Evolutionary conservation across 2,329 filamentous ascomycete genomes (phyloP).

Genomic region (Pseudocercospora vitis): DNA sequence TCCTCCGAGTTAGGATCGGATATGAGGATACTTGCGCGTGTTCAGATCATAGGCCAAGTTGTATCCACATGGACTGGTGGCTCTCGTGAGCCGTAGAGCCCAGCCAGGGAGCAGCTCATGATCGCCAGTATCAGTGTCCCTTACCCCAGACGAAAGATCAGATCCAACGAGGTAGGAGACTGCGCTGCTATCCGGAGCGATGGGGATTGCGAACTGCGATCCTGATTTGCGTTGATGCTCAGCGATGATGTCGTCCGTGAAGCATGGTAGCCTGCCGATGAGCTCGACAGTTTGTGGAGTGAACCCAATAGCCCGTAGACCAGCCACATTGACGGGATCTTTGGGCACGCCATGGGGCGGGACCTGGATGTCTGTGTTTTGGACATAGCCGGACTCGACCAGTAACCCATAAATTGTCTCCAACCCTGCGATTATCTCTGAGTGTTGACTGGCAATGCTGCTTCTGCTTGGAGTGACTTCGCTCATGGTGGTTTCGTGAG

Average conservation of each 20-base stretch:
- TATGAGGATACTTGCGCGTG: conserved; percentile 3
- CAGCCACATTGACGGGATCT: conserved; percentile 16
- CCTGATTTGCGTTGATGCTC: conserved; percentile 11
- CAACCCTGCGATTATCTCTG: conserved; percentile 16
- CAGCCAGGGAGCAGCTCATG: conserved; percentile 10
- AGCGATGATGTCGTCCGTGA: conserved; percentile 14
- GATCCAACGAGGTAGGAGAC: conserved; percentile 17
- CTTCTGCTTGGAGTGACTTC: conserved; percentile 13
- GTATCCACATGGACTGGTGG: conserved; percentile 9
- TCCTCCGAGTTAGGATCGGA: not conserved
- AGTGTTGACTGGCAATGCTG: conserved; percentile 15
- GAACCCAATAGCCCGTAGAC: conserved; percentile 11
- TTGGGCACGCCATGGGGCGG: conserved; percentile 20
- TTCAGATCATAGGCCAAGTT: conserved; percentile 19
- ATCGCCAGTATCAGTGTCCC: conserved; percentile 6
- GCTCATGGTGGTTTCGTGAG: conserved; percentile 15
- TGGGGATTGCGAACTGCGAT: conserved; percentile 12
- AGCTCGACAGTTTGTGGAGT: conserved; percentile 15
- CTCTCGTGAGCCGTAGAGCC: conserved; percentile 11
- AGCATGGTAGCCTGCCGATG: conserved; percentile 20
- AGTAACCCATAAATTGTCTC: conserved; percentile 16
- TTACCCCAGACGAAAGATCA: conserved; percentile 12
- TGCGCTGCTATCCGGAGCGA: conserved; percentile 16
- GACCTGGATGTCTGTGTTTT: conserved; percentile 18
- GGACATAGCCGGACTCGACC: conserved; percentile 16